These are phyloP conservation scores for Salvia sclarea DNA, from an alignment of 305 asterid species.

Conservation along the genomic window DNA sequence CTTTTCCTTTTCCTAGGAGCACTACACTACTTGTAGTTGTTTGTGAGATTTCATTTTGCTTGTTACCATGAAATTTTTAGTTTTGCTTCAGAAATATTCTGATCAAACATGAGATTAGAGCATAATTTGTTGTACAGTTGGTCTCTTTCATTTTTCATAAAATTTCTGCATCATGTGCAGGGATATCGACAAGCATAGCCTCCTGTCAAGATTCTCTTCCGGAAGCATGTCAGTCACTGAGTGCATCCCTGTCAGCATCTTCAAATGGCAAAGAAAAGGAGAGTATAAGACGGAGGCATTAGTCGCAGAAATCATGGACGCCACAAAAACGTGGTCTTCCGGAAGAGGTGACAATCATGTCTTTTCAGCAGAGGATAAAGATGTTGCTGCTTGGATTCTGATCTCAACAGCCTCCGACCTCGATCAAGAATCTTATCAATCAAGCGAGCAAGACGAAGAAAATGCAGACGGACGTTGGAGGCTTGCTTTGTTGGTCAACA, in stretches of 20 bases:
- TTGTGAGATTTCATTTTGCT: too few species aligned
- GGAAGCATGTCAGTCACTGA: slow-evolving; percentile 56
- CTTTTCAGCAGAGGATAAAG: slow-evolving; percentile 49
- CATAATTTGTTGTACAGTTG: neutral
- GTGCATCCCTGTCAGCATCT: slow-evolving; percentile 63
- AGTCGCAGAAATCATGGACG: slow-evolving; percentile 57
- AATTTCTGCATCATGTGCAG: slow-evolving; percentile 47
- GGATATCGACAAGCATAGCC: slow-evolving; percentile 65
- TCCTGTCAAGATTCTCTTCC: slow-evolving; percentile 70
- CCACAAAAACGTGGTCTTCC: slow-evolving; percentile 56
- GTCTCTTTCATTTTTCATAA: slow-evolving; percentile 29
- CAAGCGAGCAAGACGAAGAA: slow-evolving; percentile 41
- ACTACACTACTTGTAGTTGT: neutral
- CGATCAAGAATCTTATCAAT: slow-evolving; percentile 39
- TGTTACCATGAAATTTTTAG: too few species aligned
- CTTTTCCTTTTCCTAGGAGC: slow-evolving; percentile 21
- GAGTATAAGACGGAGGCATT: slow-evolving; percentile 39
- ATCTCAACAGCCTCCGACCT: slow-evolving; percentile 55
- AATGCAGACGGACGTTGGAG: slow-evolving; percentile 50
- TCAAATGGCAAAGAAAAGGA: slow-evolving; percentile 65
- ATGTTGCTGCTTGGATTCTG: slow-evolving; percentile 77
- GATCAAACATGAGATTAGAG: neutral
- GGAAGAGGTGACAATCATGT: slow-evolving; percentile 34
- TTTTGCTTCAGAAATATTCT: too few species aligned
- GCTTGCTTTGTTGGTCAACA: slow-evolving; percentile 77